Conservation (phyloP, 75 land plant genomes). For the Chamaecyparis obtusa region DNA sequence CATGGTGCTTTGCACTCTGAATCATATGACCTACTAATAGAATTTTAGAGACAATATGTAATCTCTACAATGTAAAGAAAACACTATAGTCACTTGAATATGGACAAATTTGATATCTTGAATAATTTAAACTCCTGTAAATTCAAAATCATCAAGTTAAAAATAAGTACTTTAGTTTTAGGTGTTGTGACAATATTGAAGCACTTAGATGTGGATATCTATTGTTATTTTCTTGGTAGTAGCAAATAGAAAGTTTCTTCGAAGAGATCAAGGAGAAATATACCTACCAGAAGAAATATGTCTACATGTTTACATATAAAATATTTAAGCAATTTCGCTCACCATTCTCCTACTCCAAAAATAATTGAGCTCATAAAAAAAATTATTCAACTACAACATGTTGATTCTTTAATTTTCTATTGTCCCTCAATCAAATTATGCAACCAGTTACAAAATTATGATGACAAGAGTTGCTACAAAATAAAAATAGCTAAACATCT, state of each 20-base stretch:
- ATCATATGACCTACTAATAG: not conserved
- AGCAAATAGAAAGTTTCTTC: not conserved
- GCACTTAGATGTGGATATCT: not conserved
- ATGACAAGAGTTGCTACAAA: not conserved
- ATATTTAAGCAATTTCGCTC: not conserved
- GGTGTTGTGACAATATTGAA: not conserved
- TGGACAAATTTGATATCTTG: not conserved
- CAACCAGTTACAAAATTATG: not conserved
- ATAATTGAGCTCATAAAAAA: not conserved
- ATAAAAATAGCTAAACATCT: no score
- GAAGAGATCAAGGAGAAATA: no score
- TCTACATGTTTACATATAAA: not conserved
- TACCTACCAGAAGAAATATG: not conserved
- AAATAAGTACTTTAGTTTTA: not conserved
- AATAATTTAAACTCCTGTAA: not conserved
- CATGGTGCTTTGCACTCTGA: not conserved
- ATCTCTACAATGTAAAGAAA: not conserved
- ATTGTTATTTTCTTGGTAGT: not conserved
- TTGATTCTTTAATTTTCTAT: not conserved
- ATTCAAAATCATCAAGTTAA: no score
- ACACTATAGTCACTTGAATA: not conserved
- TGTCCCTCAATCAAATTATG: not conserved
- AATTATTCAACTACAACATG: not conserved
- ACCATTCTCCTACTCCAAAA: not conserved
- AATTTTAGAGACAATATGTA: not conserved